Evolutionary conservation across 1,139 yeast genomes (phyloP), one percentile per base, ranked within the genome.

Genomic region (Candida glucosophila): DNA sequence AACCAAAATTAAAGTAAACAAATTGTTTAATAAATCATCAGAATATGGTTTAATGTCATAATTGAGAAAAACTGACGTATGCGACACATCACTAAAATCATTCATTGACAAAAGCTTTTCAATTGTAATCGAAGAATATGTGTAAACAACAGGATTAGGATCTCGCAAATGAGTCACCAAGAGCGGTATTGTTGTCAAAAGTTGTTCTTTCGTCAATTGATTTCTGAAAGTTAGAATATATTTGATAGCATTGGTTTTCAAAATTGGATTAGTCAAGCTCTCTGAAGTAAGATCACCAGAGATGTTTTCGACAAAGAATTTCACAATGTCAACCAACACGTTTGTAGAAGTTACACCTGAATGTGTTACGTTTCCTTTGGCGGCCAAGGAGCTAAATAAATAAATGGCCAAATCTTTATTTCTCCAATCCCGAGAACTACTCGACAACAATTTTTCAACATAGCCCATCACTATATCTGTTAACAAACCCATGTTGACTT

Each of bases 271-370:
- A 19, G 49, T 55, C n/a, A n/a, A n/a, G n/a, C n/a, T n/a, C 7
- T 61, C 49, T 20, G 18, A 21, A 18, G 77, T 61, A 43, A 90
- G 67, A 55, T 90, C 96, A 13, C 77, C 74, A 8, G 93, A 88
- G 41, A 92, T 75, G 44, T 85, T 79, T 15, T 71, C 71, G 2
- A 78, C 64, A 52, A 92, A 92, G 49, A 90, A 92, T 22, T 73
- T 74, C 11, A 88, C 88, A 12, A 90, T 90, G 52, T 92, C 95
- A 10, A 88, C 75, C 33, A 85, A 56, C 17, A 78, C 64, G 49
- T 88, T 90, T 5, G 95, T 82, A 5, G 92, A 75, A 3, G 92
- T 70, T n/a, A 86, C 90, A 28, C 98, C 98, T 11, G 80, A 65
- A 33, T 75, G 75, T 0, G 97, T 83, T 9, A 85, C 69, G 14